A percentile compares a stretch with the other conserved stretches of the same genome.
Conservation (phyloP, 2,329 filamentous ascomycete species). For the Hawksworthiomyces lignivorus region DNA sequence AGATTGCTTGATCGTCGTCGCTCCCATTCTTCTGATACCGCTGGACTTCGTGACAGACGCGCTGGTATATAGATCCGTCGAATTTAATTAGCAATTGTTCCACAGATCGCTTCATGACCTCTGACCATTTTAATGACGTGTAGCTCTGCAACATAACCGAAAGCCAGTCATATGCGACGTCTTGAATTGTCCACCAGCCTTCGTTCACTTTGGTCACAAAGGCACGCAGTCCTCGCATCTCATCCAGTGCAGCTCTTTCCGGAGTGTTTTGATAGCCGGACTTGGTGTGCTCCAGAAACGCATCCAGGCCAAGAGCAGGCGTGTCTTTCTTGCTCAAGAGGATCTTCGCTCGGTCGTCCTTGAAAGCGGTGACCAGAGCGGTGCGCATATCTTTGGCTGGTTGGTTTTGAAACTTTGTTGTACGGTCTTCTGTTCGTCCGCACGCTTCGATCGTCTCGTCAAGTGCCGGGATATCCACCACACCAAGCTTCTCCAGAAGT, state of each 20-base stretch:
- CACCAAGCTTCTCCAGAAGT: conserved; percentile 46
- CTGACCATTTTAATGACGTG: conserved; percentile 47
- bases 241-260: conserved; percentile 42
- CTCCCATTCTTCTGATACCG: conserved; percentile 5
- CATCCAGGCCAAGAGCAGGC: conserved; percentile 46
- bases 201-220: conserved; percentile 45
- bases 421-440: conserved; percentile 39
- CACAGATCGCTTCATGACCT: conserved; percentile 47
- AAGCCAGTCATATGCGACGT: conserved; percentile 54
- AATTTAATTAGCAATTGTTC: conserved; percentile 48
- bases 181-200: conserved; percentile 46
- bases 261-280: conserved; percentile 42
- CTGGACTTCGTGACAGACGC: conserved; percentile 32
- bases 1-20: conserved; percentile 10
- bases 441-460: conserved; percentile 45
- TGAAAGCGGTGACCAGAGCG: conserved; percentile 38
- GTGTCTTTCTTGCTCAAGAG: conserved; percentile 47
- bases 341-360: conserved; percentile 45
- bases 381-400: conserved; percentile 43
- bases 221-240: conserved; percentile 40
- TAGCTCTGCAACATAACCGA: conserved; percentile 44
- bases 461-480: conserved; percentile 29
- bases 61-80: conserved; percentile 44
- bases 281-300: conserved; percentile 58
- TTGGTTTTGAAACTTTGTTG: conserved; percentile 37